Base-by-base conservation (phyloP, 2,329 filamentous ascomycete species). In the Claviceps monticola region DNA sequence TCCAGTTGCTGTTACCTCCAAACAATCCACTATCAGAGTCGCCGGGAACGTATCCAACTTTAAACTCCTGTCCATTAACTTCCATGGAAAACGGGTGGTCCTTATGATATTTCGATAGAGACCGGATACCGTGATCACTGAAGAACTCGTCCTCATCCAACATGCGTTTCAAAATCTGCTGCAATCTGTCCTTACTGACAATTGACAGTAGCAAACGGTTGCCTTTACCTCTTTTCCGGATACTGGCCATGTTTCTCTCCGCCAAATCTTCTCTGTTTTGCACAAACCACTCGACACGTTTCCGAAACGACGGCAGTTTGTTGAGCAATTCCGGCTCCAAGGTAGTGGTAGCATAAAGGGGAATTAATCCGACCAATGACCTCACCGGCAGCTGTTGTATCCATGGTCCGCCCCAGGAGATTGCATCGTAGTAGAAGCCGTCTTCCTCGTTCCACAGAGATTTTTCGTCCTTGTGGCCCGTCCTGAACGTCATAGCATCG, bases 371-470 rank as follows among this genome's bases (percentile, higher is more conserved):
- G 50, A 97, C 91, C 7, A 97, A 79, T 16, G 91, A 97, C 53
- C 89, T 79, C 50, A 97, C 88, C 1, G 88, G 90, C 62, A 97
- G 79, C 67, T 96, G 90, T 62, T 96, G 88, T 50, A 87, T 87
- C 83, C 84, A 95, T 7, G 90, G 90, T 8, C 89, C 89, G 48
- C 91, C 91, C 81, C 88, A 97, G 1, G 90, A 94, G 57, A 97
- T 97, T 26, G 91, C 91, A 70, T 97, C 91, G 64, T 97, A 97
- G 75, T 97, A 97, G 74, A 97, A 97, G 52, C 88, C 89, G 67
- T 97, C 91, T 56, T 95, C 80, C 29, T 96, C 89, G 62, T 96
- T 97, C 91, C 91, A 97, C 7, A 97, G 72, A 37, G 90, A 95
- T 62, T 88, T 81, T 61, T 93, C 86, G 64, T 72, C 83, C 71